Evolutionary conservation across 345 rosid genomes (phyloP).

Genomic region (Eutrema japonicum): DNA sequence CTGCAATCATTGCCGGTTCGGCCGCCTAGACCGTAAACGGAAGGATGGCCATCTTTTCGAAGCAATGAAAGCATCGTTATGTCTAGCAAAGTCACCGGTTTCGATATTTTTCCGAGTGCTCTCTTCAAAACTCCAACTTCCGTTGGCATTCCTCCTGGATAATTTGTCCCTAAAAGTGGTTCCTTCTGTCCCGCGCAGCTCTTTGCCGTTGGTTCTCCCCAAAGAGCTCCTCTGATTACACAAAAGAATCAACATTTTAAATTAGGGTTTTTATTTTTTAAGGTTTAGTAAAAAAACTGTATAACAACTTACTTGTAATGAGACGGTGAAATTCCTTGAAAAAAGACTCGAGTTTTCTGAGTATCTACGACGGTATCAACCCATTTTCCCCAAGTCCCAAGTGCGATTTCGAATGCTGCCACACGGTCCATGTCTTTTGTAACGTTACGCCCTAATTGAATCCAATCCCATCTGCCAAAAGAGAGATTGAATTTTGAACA

Average conservation of each 20-base stretch:
- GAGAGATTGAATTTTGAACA: slow-evolving; percentile 4
- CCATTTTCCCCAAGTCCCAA: slow-evolving; percentile 80
- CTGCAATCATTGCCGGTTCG: slow-evolving; percentile 65
- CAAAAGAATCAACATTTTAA: background rate
- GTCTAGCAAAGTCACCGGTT: slow-evolving; percentile 67
- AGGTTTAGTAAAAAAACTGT: background rate
- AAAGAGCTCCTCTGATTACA: slow-evolving; percentile 55
- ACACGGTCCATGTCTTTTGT: slow-evolving; percentile 77
- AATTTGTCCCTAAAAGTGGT: slow-evolving; percentile 61
- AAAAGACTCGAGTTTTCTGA: slow-evolving; percentile 58
- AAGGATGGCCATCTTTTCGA: slow-evolving; percentile 93
- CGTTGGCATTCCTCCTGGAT: slow-evolving; percentile 66
- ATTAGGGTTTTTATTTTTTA: background rate
- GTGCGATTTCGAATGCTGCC: slow-evolving; percentile 67
- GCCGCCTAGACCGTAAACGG: slow-evolving; percentile 65
- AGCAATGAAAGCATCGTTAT: slow-evolving; percentile 72
- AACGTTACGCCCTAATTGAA: slow-evolving; percentile 49
- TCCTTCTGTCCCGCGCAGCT: slow-evolving; percentile 65
- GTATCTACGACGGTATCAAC: slow-evolving; percentile 67
- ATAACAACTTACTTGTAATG: slow-evolving; percentile 67
- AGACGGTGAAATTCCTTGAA: slow-evolving; percentile 85
- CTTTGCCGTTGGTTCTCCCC: slow-evolving; percentile 66
- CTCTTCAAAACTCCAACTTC: slow-evolving; percentile 62
- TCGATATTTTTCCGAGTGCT: slow-evolving; percentile 50
- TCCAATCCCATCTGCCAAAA: slow-evolving; percentile 71